Conservation (phyloP, 2,329 filamentous ascomycete genomes). For the Diaporthe destruens region DNA sequence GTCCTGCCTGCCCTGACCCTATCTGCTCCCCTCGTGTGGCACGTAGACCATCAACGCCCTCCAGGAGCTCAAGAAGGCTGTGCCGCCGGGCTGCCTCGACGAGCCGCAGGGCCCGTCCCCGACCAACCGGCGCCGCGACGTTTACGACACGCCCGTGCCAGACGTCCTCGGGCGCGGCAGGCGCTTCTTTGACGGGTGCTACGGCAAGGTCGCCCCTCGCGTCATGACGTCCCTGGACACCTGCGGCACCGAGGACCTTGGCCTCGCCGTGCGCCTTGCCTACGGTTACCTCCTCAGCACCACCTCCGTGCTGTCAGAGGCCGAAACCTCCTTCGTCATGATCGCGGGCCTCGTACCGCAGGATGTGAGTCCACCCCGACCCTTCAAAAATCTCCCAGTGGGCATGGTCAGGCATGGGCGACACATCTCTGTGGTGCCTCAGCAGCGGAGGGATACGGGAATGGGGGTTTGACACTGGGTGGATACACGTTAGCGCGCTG, state of each 20-base stretch:
- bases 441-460: neutral
- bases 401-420: neutral
- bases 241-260: slow-evolving; percentile 64
- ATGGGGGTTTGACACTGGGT: neutral
- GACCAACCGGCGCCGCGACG: slow-evolving; percentile 54
- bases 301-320: slow-evolving; percentile 56
- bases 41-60: slow-evolving; percentile 61
- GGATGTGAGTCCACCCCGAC: slow-evolving; percentile 54
- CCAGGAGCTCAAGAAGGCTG: slow-evolving; percentile 58
- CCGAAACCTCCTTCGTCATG: slow-evolving; percentile 65
- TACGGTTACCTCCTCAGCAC: slow-evolving; percentile 64
- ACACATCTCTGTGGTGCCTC: neutral
- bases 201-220: slow-evolving; percentile 62
- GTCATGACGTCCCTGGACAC: slow-evolving; percentile 63
- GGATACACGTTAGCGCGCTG: slow-evolving; percentile 21
- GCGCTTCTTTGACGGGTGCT: slow-evolving; percentile 61
- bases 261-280: slow-evolving; percentile 59
- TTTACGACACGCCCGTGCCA: slow-evolving; percentile 52
- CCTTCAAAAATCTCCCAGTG: neutral
- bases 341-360: slow-evolving; percentile 64
- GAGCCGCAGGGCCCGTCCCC: slow-evolving; percentile 53
- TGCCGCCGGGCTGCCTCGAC: slow-evolving; percentile 57
- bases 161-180: slow-evolving; percentile 58
- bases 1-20: neutral
- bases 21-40: slow-evolving; percentile 3